Base-by-base conservation (phyloP, 176 grass and related monocot genomes). In the Musa troglodytarum region DNA sequence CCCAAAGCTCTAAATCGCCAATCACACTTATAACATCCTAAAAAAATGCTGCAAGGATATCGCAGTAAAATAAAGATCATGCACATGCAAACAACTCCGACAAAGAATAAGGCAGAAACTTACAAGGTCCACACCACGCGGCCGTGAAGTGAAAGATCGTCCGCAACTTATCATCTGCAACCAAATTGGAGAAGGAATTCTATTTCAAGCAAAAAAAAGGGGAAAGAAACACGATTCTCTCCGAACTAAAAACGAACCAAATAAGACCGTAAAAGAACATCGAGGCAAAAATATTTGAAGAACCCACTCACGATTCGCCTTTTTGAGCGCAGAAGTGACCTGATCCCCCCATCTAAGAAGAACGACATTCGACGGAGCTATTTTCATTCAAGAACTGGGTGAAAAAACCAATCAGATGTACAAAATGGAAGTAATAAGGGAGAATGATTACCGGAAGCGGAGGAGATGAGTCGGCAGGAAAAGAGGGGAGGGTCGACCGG, bases 81-180 rank as follows among this genome's bases (percentile, higher is more conserved):
- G 3, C 25, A n/a, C 10, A n/a, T 20, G 63, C 2, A 81, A 53
- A 19, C n/a, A 20, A 53, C 13, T 20, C 25, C 11, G 34, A 22
- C 13, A 78, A 14, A 55, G 17, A 80, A 54, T 3, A 55, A 26
- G 68, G 64, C 14, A 56, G 34, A 26, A 76, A 68, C 83, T 77
- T 53, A 85, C 83, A 85, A 64, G 78, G 83, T 72, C 83, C 83
- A 34, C 83, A 85, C 83, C 83, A 85, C 61, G 61, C 53, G 0
- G 78, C 83, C 10, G 83, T 85, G 55, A 85, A 85, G 73, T 85
- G 81, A 65, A 85, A 85, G 68, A 85, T 72, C 11, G 83, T 24
- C 43, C 78, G 83, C 51, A 77, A 61, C 53, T 77, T 85, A 65
- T 85, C 83, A 81, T 85, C 83, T 85, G 64, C 43, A 85, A 71